Evolutionary conservation across 2,329 filamentous ascomycete genomes (phyloP), one percentile per base, ranked within the genome.

Genomic region (Ampelomyces quisqualis): DNA sequence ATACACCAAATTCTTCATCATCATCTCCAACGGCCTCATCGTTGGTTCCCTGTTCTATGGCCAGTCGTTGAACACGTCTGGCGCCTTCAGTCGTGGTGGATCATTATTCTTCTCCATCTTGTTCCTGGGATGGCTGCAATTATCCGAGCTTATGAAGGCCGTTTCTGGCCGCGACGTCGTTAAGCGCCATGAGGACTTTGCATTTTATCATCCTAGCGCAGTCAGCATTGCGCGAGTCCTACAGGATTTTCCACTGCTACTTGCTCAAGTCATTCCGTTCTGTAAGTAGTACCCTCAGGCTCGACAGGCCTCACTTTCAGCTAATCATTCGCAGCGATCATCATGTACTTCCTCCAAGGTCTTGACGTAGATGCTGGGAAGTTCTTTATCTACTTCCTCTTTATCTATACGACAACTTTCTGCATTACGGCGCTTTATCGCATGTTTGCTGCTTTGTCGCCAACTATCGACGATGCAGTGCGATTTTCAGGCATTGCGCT

Each of bases 11-110:
- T 77, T 86, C 44, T 86, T 89, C 67, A 88, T 89, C 61, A 86
- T 90, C 55, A 69, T 91, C 42, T 78, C 84, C 42, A 87, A 88
- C 62, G 79, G 70, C 40, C 74, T 94, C 7, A 87, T 94, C 47
- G 83, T 90, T 38, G 85, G 86, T 2, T 88, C 84, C 2, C 74
- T 93, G 13, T 93, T 93, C 69, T 88, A 89, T 56, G 86, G 80
- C 9, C 74, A 83, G 58, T 70, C 78, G 0, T 56, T 76, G 4
- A 73, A 79, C 53, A 84, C 81, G 1, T 73, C 70, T 27, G 82
- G 82, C 23, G 78, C 81, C 9, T 86, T 86, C 62, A 71, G 76
- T 4, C 74, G 82, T 51, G 80, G 82, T 5, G 82, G 83, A 61
- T 73, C 77, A 6, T 66, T 81, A 7, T 85, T 86, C 73, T 85